A percentile compares a stretch with the other conserved stretches of the same genome.
Conservation (phyloP, 441 rosid species). For the Gossypium aridum region DNA sequence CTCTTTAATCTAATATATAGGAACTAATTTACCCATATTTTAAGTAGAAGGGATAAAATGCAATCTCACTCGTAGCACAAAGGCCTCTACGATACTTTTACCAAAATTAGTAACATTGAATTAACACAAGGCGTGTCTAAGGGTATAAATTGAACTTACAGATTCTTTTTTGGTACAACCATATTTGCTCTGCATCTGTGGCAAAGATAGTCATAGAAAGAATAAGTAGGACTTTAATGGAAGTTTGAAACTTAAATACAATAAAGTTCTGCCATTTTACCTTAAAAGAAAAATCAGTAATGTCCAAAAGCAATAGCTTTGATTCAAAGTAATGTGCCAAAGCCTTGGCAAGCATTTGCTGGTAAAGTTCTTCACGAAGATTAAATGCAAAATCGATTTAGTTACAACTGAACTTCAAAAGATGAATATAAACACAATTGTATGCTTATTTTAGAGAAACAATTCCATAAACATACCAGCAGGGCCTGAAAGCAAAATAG, state of each 20-base stretch:
- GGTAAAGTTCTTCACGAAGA: slow-evolving; percentile 63
- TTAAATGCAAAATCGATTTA: slow-evolving; percentile 9
- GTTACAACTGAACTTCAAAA: not conserved
- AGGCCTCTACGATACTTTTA: too few species aligned
- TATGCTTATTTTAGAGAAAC: not conserved
- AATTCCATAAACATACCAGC: slow-evolving; percentile 45
- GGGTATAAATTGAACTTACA: slow-evolving; percentile 32
- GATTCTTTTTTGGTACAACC: slow-evolving; percentile 59
- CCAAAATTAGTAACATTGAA: not conserved
- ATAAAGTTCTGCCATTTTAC: slow-evolving; percentile 23
- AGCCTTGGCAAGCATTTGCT: slow-evolving; percentile 95
- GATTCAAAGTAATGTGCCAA: slow-evolving; percentile 73
- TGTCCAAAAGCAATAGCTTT: slow-evolving; percentile 71
- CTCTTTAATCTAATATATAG: too few species aligned
- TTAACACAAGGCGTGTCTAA: not conserved
- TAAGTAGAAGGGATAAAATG: too few species aligned
- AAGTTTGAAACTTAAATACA: not conserved
- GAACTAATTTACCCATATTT: too few species aligned
- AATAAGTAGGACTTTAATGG: slow-evolving; percentile 12
- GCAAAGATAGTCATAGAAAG: slow-evolving; percentile 11
- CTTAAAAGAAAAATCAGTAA: slow-evolving; percentile 76
- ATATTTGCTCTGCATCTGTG: slow-evolving; percentile 84
- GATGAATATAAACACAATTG: not conserved
- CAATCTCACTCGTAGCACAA: too few species aligned
- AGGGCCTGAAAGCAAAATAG: slow-evolving; percentile 85